Evolutionary conservation across 805 yeast genomes (phyloP).

Genomic region (Suhomyces pyralidae): DNA sequence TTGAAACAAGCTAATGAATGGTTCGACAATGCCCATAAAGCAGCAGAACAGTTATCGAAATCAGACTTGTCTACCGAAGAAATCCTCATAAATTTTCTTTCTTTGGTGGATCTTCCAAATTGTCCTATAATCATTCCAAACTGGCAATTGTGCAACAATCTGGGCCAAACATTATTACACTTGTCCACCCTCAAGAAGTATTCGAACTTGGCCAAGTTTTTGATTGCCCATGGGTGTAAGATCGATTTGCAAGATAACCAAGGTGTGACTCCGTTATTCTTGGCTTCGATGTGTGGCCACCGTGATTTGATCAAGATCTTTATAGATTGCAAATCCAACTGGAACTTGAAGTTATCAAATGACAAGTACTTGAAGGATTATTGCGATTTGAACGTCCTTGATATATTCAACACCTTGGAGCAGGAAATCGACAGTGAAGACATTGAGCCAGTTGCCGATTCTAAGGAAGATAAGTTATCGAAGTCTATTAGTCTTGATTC

Average conservation of each 20-base stretch:
- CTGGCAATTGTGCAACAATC: conserved; percentile 74
- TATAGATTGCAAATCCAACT: conserved; percentile 61
- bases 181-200: conserved; percentile 79
- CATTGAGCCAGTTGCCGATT: conserved; percentile 3
- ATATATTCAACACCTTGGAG: conserved; percentile 32
- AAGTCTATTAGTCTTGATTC: conserved; percentile 39
- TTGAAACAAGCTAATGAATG: conserved; percentile 36
- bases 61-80: conserved; percentile 48
- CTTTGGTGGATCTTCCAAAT: conserved; percentile 63
- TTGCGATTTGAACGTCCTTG: conserved; percentile 44
- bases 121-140: conserved; percentile 63
- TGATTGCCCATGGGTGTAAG: conserved; percentile 65
- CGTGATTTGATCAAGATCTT: conserved; percentile 61
- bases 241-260: conserved; percentile 71
- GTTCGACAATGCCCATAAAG: conserved; percentile 52
- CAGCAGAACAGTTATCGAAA: conserved; percentile 46
- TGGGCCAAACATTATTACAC: conserved; percentile 88
- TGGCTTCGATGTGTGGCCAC: conserved; percentile 76
- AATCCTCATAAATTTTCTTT: conserved; percentile 47
- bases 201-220: conserved; percentile 53
- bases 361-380: conserved; percentile 44
- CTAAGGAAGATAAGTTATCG: conserved; percentile 18
- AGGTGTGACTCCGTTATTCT: conserved; percentile 85
- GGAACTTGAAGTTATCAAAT: conserved; percentile 48
- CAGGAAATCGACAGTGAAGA: conserved; percentile 10